These are phyloP conservation scores for Aspergillus pseudoglaucus DNA, from an alignment of 2,329 filamentous ascomycete genomes.

Conservation along the genomic window DNA sequence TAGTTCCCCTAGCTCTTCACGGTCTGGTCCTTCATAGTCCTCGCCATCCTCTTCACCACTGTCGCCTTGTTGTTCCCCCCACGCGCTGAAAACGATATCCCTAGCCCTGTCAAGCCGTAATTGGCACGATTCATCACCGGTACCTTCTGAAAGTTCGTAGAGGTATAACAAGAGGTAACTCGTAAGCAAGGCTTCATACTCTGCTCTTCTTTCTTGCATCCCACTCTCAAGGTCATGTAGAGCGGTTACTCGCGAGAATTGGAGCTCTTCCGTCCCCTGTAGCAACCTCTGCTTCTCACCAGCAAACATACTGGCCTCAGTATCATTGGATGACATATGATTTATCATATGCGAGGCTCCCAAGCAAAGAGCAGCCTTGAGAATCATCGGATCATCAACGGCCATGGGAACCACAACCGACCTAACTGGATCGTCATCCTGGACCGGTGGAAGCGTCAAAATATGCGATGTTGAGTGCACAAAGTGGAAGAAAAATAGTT, in stretches of 20 bases:
- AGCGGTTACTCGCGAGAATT: background rate
- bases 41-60: background rate
- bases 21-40: background rate
- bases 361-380: too few species aligned
- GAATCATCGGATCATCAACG: too few species aligned
- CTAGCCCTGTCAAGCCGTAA: background rate
- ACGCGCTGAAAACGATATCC: background rate
- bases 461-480: background rate
- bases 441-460: background rate
- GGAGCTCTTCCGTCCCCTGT: background rate
- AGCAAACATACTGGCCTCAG: too few species aligned
- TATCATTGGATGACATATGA: too few species aligned
- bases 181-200: background rate
- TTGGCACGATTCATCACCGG: background rate
- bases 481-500: background rate
- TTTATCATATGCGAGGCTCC: too few species aligned
- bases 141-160: background rate
- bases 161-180: background rate
- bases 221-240: background rate
- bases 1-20: background rate
- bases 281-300: background rate
- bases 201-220: background rate
- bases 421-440: background rate
- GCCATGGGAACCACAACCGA: background rate
- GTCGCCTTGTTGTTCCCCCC: background rate